Percentiles rank a stretch among this genome's conserved stretches.
Evolutionary conservation across 495 filamentous ascomycete species (phyloP).

Genomic region (Penicillium canescens): DNA sequence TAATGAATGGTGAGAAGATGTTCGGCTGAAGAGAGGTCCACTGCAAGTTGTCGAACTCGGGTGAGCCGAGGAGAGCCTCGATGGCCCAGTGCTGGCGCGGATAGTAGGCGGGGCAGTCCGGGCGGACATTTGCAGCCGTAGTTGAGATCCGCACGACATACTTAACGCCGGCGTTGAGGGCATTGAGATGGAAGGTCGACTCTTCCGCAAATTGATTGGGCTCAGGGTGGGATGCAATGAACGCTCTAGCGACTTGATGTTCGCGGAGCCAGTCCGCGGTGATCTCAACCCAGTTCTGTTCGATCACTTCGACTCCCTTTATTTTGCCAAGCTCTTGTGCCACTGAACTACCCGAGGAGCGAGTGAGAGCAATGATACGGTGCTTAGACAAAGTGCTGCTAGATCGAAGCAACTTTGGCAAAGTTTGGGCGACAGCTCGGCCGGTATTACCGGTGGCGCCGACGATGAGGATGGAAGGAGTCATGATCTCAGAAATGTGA

Average conservation of each 20-base stretch:
- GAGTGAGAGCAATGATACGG: conserved; percentile 42
- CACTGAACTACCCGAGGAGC: conserved; percentile 26
- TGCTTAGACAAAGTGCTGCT: conserved; percentile 26
- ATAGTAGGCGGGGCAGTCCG: conserved; percentile 40
- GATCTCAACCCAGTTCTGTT: conserved; percentile 46
- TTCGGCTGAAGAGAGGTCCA: too few relatives aligned
- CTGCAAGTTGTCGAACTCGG: too few relatives aligned
- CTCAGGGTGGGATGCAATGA: conserved; percentile 43
- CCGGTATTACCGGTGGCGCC: too few relatives aligned
- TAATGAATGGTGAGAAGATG: too few relatives aligned
- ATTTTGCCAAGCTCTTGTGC: conserved; percentile 38
- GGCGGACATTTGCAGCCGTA: conserved; percentile 40
- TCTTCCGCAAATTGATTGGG: too few relatives aligned
- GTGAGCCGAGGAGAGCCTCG: too few relatives aligned
- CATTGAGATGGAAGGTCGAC: too few relatives aligned
- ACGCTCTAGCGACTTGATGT: conserved; percentile 38
- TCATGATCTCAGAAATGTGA: background rate
- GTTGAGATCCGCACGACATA: conserved; percentile 54
- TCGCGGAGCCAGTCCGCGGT: conserved; percentile 42
- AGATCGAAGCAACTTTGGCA: conserved; percentile 29
- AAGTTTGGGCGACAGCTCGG: conserved; percentile 29
- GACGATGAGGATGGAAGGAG: conserved; percentile 22
- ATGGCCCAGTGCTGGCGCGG: conserved; percentile 44
- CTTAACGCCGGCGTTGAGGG: too few relatives aligned
- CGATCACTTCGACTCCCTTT: too few relatives aligned